phyloP scores from a whole-genome alignment of 2,329 filamentous ascomycete species.

The Aspergillus sp. region DNA sequence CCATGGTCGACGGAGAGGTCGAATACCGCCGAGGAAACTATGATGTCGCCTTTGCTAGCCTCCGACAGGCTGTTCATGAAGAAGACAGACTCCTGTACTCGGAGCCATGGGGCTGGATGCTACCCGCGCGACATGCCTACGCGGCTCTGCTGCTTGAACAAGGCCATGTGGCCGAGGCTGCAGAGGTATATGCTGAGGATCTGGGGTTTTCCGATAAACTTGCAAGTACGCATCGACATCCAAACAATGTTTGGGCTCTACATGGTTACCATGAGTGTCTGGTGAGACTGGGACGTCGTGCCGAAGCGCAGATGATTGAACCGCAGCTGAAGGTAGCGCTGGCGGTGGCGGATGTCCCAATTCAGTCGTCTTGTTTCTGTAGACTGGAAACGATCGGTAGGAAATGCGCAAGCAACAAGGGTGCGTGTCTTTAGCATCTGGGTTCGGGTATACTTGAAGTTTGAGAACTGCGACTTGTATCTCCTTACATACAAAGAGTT shows the following conservation, averaged over 20 bases:
- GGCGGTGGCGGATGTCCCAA: conserved; percentile 56
- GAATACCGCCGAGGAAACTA: conserved; percentile 62
- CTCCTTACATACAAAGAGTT: too few species aligned
- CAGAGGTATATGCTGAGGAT: conserved; percentile 57
- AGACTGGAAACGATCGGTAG: conserved; percentile 14
- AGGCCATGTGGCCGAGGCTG: conserved; percentile 52
- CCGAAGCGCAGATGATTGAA: conserved; percentile 45
- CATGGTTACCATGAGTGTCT: conserved; percentile 70
- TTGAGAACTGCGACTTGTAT: too few species aligned
- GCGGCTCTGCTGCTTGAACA: conserved; percentile 67
- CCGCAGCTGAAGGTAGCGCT: conserved; percentile 50
- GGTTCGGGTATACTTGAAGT: too few species aligned
- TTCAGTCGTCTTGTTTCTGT: conserved; percentile 58
- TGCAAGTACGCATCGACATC: conserved; percentile 43
- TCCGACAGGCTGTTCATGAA: conserved; percentile 55
- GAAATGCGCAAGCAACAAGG: background rate
- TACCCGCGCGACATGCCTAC: conserved; percentile 66
- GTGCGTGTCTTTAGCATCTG: background rate
- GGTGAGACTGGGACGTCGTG: conserved; percentile 46
- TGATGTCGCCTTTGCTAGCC: conserved; percentile 55
- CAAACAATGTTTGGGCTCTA: conserved; percentile 72
- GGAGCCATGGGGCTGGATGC: conserved; percentile 75
- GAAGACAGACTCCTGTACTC: conserved; percentile 65
- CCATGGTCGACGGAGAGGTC: conserved; percentile 69
- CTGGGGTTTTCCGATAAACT: conserved; percentile 29